phyloP scores from a whole-genome alignment of 495 filamentous ascomycete species.

The Acidomyces sp. region DNA sequence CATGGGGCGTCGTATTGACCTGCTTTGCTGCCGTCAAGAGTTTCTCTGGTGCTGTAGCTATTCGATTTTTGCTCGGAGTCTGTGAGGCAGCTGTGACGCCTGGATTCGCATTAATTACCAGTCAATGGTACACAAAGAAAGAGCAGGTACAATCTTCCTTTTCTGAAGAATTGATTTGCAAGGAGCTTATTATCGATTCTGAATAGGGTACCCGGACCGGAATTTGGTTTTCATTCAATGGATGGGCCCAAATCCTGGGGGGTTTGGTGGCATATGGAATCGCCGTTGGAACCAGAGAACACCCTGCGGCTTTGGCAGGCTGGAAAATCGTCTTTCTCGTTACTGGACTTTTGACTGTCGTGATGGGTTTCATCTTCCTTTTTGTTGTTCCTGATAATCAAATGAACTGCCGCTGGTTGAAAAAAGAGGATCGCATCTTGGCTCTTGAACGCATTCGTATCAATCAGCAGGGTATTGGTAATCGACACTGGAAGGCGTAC shows the following conservation, averaged over 20 bases:
- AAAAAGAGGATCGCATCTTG: constrained; percentile 44
- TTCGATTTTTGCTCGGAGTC: constrained; percentile 40
- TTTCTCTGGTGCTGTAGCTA: constrained; percentile 30
- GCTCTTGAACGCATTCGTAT: constrained; percentile 29
- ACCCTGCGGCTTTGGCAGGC: constrained; percentile 42
- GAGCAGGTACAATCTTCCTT: no score
- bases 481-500: constrained; percentile 30
- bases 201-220: constrained; percentile 32
- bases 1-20: constrained; percentile 33
- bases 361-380: constrained; percentile 45
- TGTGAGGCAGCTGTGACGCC: constrained; percentile 36
- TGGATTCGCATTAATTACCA: constrained; percentile 38
- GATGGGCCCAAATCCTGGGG: constrained; percentile 36
- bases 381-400: constrained; percentile 58
- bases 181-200: no score
- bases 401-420: constrained; percentile 54
- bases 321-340: constrained; percentile 62
- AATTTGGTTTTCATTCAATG: constrained; percentile 41
- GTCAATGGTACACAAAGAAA: constrained; percentile 38
- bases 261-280: constrained; percentile 54
- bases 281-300: constrained; percentile 39
- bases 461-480: constrained; percentile 30
- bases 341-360: constrained; percentile 47
- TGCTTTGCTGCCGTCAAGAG: constrained; percentile 32
- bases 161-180: no score